Evolutionary conservation across 2,329 filamentous ascomycete species (phyloP).

Genomic region (Colletotrichum sidae): DNA sequence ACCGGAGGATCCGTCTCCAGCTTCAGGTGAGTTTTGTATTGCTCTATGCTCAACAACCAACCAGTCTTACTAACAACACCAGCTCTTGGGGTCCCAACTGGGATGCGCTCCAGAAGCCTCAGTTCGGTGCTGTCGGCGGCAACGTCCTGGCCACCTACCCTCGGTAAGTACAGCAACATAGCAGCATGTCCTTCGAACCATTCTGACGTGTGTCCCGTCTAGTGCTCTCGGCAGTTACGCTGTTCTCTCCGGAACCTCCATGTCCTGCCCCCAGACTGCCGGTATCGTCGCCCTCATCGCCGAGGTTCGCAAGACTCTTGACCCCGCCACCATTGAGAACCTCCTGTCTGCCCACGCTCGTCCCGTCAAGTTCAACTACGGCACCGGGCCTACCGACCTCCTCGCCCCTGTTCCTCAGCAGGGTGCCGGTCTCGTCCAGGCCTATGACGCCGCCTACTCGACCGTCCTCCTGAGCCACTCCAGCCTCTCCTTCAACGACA

Average conservation of each 20-base stretch:
- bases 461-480: slow-evolving; percentile 65
- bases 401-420: slow-evolving; percentile 70
- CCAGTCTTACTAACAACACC: slow-evolving; percentile 45
- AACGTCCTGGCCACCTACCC: slow-evolving; percentile 70
- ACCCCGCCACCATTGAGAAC: slow-evolving; percentile 62
- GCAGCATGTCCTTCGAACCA: background rate
- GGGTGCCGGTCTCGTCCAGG: slow-evolving; percentile 70
- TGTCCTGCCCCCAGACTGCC: slow-evolving; percentile 68
- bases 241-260: slow-evolving; percentile 68
- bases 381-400: slow-evolving; percentile 47
- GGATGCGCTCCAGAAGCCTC: slow-evolving; percentile 67
- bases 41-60: background rate
- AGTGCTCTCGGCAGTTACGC: slow-evolving; percentile 58
- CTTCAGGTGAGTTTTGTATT: slow-evolving; percentile 47
- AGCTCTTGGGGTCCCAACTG: slow-evolving; percentile 72
- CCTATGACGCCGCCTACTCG: slow-evolving; percentile 67
- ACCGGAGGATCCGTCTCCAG: slow-evolving; percentile 64
- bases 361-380: slow-evolving; percentile 61
- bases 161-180: slow-evolving; percentile 34
- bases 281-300: slow-evolving; percentile 66
- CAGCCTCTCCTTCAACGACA: slow-evolving; percentile 74
- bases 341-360: slow-evolving; percentile 62
- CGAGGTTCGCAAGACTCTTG: slow-evolving; percentile 61
- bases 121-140: slow-evolving; percentile 67
- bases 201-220: background rate